Conservation (phyloP, 1,284 basidiomycete species). For the Rhodotorula sp. region DNA sequence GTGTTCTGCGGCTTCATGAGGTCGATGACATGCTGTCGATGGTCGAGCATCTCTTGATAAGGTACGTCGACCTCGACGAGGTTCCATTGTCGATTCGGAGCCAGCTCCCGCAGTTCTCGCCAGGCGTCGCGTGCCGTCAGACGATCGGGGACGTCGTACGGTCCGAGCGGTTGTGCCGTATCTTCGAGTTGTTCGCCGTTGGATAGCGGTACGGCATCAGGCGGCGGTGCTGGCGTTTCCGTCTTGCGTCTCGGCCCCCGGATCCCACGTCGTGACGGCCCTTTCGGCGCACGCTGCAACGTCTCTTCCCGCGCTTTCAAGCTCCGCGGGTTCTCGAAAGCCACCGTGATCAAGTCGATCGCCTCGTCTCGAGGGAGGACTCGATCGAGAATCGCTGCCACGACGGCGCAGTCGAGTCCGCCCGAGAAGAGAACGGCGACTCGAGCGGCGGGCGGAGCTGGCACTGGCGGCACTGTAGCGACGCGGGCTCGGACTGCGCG, state of each 20-base stretch:
- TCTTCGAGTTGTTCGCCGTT: conserved; percentile 12
- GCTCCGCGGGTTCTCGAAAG: conserved; percentile 85
- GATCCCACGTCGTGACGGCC: not conserved
- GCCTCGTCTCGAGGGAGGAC: conserved; percentile 69
- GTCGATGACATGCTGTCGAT: conserved; percentile 57
- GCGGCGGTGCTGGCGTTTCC: conserved; percentile 3
- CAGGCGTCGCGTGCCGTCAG: conserved; percentile 73
- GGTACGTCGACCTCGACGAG: conserved; percentile 86
- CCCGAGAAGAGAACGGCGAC: conserved; percentile 91
- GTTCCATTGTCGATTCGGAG: conserved; percentile 77
- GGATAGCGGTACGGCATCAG: not conserved
- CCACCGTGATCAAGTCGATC: conserved; percentile 93
- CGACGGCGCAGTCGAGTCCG: conserved; percentile 85
- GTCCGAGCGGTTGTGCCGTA: not conserved
- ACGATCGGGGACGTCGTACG: conserved; percentile 76
- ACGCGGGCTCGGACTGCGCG: conserved; percentile 52
- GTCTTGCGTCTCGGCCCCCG: not conserved
- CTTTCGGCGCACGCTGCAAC: conserved; percentile 31
- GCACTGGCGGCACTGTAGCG: conserved; percentile 50
- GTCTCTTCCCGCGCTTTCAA: conserved; percentile 32
- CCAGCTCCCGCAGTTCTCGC: conserved; percentile 68
- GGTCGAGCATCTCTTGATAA: conserved; percentile 60
- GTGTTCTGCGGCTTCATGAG: conserved; percentile 61
- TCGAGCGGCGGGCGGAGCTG: not conserved
- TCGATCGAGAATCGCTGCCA: conserved; percentile 78